Conservation (phyloP, 495 filamentous ascomycete species). For the Penicillium bovifimosum region DNA sequence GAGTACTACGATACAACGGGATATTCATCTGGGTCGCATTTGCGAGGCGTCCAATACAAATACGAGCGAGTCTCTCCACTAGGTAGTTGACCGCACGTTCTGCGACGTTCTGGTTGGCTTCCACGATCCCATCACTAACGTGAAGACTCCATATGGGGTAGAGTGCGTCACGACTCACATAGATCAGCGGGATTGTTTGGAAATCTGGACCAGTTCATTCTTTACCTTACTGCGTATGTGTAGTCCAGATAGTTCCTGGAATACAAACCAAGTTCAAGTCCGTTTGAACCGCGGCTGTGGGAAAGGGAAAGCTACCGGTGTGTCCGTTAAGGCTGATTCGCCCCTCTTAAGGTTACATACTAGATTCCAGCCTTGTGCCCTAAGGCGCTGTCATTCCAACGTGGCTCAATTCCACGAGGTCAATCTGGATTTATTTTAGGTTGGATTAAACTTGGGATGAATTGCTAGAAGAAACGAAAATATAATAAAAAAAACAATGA, state of each 20-base stretch:
- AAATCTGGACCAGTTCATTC: not conserved
- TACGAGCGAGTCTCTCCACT: conserved; percentile 12
- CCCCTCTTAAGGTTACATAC: too few species aligned
- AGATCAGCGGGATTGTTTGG: not conserved
- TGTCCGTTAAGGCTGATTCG: not conserved
- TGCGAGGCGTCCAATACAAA: conserved; percentile 15
- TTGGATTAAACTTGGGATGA: too few species aligned
- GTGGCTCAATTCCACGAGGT: not conserved
- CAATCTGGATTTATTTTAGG: too few species aligned
- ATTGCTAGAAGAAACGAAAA: not conserved
- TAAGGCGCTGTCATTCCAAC: not conserved
- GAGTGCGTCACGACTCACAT: not conserved
- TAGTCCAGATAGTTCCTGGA: too few species aligned
- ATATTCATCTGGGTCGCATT: conserved; percentile 1
- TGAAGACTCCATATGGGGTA: conserved; percentile 8
- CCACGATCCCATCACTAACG: not conserved
- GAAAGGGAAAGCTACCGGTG: not conserved
- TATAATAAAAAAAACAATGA: too few species aligned
- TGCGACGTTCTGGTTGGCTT: conserved; percentile 4
- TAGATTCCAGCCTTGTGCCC: not conserved
- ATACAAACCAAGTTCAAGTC: too few species aligned
- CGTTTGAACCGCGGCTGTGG: too few species aligned
- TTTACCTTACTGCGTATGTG: too few species aligned
- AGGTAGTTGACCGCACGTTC: conserved; percentile 1
- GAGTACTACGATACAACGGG: too few species aligned